Percentiles rank a stretch among this genome's conserved stretches.
Evolutionary conservation across 163 green algal genomes (phyloP).

Genomic region (Chlamydomonas reinhardtii): DNA sequence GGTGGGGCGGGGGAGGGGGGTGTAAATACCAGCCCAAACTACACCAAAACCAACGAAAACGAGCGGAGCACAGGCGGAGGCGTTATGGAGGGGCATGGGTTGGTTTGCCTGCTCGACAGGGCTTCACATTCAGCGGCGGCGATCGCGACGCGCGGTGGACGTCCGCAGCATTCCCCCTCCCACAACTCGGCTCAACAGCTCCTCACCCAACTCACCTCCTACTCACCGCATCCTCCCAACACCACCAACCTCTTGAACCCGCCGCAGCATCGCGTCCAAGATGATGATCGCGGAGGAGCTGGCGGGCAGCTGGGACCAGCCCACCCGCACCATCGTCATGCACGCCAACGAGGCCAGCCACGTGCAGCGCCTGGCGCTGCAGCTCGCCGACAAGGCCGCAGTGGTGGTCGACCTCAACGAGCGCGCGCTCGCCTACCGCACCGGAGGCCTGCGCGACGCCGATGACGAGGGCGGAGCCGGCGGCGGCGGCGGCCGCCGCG

Average conservation of each 20-base stretch:
- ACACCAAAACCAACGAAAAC: too few species aligned
- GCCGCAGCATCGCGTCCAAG: conserved; percentile 77
- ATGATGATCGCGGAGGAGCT: conserved; percentile 96
- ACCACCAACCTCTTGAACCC: too few species aligned
- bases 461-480: conserved; percentile 78
- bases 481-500: conserved; percentile 32
- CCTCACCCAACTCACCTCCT: too few species aligned
- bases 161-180: too few species aligned
- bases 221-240: too few species aligned
- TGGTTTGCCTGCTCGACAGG: too few species aligned
- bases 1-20: too few species aligned
- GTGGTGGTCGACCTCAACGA: conserved; percentile 97
- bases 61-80: too few species aligned
- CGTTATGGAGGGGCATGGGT: too few species aligned
- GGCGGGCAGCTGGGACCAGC: conserved; percentile 92
- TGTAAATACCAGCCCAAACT: too few species aligned
- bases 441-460: conserved; percentile 77
- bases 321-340: conserved; percentile 95
- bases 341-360: conserved; percentile 83
- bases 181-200: background rate
- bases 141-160: too few species aligned
- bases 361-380: conserved; percentile 82
- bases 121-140: too few species aligned
- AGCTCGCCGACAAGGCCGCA: conserved; percentile 81
- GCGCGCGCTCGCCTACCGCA: conserved; percentile 78